These are phyloP conservation scores for Peniophora sp. DNA, from an alignment of 1,284 basidiomycete species.

Conservation along the genomic window DNA sequence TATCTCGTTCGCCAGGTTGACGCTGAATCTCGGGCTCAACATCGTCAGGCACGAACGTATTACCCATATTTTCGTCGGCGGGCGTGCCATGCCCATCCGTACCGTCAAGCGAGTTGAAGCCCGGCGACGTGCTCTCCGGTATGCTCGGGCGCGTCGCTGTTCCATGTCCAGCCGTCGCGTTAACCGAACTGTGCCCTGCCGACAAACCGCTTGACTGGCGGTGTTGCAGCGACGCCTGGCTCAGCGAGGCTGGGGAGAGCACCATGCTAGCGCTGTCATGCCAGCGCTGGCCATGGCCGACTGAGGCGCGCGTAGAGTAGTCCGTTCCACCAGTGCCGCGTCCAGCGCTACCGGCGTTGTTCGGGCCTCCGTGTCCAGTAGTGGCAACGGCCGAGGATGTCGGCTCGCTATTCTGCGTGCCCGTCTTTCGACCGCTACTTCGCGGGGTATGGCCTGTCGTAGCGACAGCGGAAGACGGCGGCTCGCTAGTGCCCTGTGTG, in stretches of 20 bases:
- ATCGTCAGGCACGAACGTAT: not conserved
- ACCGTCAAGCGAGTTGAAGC: not conserved
- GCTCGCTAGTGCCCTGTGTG: not conserved
- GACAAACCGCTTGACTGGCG: too few species aligned
- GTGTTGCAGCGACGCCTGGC: not conserved
- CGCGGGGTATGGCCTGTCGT: not conserved
- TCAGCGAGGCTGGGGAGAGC: too few species aligned
- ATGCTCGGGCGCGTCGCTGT: not conserved
- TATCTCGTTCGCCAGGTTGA: constrained; percentile 17
- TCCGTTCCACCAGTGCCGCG: not conserved
- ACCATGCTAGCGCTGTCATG: too few species aligned
- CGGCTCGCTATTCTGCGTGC: not conserved
- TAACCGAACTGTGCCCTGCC: too few species aligned
- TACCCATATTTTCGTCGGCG: not conserved
- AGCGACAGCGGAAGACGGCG: not conserved
- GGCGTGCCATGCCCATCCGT: not conserved
- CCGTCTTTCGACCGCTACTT: not conserved
- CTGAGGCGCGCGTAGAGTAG: not conserved
- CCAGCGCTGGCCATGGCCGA: not conserved
- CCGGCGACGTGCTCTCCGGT: not conserved
- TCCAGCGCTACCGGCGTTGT: not conserved
- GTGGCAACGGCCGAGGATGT: not conserved
- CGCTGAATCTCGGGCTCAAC: constrained; percentile 5
- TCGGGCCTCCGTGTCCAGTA: not conserved
- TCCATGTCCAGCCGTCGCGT: not conserved